A percentile compares a stretch with the other conserved stretches of the same genome.
Evolutionary conservation across 495 filamentous ascomycete genomes (phyloP).

Genomic region (Neurospora intermedia): DNA sequence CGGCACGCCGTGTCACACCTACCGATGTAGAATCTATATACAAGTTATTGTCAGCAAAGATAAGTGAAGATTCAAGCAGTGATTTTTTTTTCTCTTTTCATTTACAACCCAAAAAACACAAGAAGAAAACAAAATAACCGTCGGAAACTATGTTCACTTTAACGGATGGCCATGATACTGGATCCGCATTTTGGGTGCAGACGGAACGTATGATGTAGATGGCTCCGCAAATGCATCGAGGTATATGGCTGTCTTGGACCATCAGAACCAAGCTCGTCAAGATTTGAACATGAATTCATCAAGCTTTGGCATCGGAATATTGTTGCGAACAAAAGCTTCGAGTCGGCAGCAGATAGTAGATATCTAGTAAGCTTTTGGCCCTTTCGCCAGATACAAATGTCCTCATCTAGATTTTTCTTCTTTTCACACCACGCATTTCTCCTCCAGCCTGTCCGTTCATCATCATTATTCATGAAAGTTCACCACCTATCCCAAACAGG

Average conservation of each 20-base stretch:
- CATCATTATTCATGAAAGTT: neutral
- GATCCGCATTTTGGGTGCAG: neutral
- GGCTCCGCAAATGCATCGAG: neutral
- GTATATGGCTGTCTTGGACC: neutral
- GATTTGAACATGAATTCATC: neutral
- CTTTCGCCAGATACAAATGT: neutral
- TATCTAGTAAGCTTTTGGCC: neutral
- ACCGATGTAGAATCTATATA: neutral
- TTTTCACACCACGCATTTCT: neutral
- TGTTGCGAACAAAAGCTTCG: neutral
- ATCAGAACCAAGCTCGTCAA: neutral
- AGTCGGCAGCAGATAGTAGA: neutral
- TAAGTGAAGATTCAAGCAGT: neutral
- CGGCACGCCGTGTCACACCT: neutral
- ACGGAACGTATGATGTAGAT: neutral
- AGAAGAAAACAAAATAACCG: neutral
- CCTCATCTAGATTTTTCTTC: neutral
- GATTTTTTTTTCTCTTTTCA: too few relatives aligned
- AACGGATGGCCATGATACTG: neutral
- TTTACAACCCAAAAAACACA: too few relatives aligned
- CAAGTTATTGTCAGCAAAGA: neutral
- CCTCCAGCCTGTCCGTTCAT: neutral
- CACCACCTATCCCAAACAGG: neutral
- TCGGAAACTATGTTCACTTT: neutral
- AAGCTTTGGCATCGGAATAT: neutral